Base-by-base conservation (phyloP, 306 rosid species). In the Acmispon strigosus region DNA sequence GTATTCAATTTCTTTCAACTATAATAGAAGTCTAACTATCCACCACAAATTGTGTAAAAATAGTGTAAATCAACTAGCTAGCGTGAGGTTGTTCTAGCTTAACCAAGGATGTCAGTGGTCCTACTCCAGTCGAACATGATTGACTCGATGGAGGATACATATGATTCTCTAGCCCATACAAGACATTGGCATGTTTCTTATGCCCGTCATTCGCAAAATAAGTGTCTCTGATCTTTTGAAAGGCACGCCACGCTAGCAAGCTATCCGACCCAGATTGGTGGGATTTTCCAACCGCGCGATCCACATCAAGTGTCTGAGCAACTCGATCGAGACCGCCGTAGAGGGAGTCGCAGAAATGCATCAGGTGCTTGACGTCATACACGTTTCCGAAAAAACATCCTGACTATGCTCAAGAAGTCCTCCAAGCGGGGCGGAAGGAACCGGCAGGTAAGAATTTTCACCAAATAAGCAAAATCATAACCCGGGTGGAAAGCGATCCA, bases 211-310 rank as follows among this genome's bases (percentile, higher is more conserved):
- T 73, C 2, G 66, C 87, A 62, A 91, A 88, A 39, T 62, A 88
- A 17, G 71, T 18, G 14, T 90, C 90, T 29, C 90, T 84, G 47
- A 90, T 90, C 62, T 86, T 90, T 77, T 86, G 86, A 36, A 91
- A 91, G 1, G 90, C 87, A 7, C 84, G 95, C 88, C 86, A 86
- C 0, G 97, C 88, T 66, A 91, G 76, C 82, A 91, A 75, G 78
- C 92, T 85, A 10, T 91, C 97, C 0, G 97, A 91, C 53, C 97
- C 96, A 55, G 97, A 92, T 66, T 91, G 95, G 55, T 91, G 97
- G 75, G 85, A 84, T 51, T 88, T 91, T 2, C 92, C 97, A 2
- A 82, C 95, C 4, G 80, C 90, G 73, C 97, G 84, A 75, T 83
- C 80, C 74, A 91, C 89, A 6, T 76, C 76, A 0, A 91, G 84